A percentile compares a stretch with the other conserved stretches of the same genome.
Conservation (phyloP, 441 rosid genomes). For the Arabidopsis hybrid region DNA sequence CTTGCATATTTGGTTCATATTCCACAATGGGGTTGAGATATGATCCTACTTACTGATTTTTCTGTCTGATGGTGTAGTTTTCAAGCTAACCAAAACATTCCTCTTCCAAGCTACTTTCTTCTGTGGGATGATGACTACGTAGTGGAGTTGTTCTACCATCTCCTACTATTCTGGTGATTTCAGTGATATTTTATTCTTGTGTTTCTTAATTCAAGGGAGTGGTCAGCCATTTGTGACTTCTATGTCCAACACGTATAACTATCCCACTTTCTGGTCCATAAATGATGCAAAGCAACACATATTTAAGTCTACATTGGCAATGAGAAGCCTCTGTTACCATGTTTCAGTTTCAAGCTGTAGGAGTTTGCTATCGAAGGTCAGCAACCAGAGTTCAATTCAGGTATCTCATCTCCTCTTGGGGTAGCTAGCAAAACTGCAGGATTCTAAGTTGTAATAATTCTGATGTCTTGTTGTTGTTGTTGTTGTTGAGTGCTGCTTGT, state of each 20-base stretch:
- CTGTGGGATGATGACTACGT: conserved; percentile 1
- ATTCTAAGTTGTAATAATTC: background rate
- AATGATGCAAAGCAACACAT: conserved; percentile 21
- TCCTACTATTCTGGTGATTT: conserved; percentile 40
- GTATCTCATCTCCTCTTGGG: conserved; percentile 17
- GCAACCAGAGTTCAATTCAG: conserved; percentile 28
- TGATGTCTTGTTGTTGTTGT: conserved; percentile 5
- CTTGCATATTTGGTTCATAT: conserved; percentile 40
- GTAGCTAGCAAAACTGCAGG: background rate
- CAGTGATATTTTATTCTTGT: conserved; percentile 40
- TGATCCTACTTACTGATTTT: conserved; percentile 36
- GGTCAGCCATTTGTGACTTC: conserved; percentile 39
- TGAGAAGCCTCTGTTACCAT: conserved; percentile 26
- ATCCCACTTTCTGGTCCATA: conserved; percentile 34
- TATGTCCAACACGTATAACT: conserved; percentile 15
- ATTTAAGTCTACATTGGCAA: conserved; percentile 27
- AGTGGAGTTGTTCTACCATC: conserved; percentile 50
- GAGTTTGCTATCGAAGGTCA: conserved; percentile 16
- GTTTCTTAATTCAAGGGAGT: conserved; percentile 28
- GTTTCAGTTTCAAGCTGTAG: conserved; percentile 29
- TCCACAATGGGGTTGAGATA: conserved; percentile 33
- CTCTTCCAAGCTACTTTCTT: conserved; percentile 45
- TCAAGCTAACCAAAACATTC: conserved; percentile 42
- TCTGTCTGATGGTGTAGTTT: conserved; percentile 26
- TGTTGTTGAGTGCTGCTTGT: conserved; percentile 17